Base-by-base conservation (phyloP, 257 asterid species). In the Parsonsia alboflavescens region DNA sequence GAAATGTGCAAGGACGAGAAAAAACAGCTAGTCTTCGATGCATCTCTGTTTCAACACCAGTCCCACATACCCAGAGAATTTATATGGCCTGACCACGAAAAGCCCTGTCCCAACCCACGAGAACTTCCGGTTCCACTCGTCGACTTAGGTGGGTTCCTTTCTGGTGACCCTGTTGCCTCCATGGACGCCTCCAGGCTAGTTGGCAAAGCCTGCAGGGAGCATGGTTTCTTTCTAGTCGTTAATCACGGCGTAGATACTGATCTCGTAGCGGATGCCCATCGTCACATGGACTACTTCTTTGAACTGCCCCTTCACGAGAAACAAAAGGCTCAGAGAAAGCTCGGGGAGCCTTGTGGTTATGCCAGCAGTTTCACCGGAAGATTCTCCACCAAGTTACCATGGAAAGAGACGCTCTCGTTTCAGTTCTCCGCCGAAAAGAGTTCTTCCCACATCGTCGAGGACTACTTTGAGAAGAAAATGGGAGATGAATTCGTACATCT, bases 351-450 rank as follows among this genome's bases (percentile, higher is more conserved):
- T 62, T 88, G 96, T 68, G 98, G 98, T 42, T 91, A 93, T 70
- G 95, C 98, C 5, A 93, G 97, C 54, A 91, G 97, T 84, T 91
- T 93, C 86, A 89, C 95, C 0, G 97, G 97, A 6, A 46, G 98
- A 21, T 93, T 93, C 81, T 88, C 96, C 6, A 82, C 97, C 46
- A 93, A 93, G 84, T 85, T 93, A 5, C 98, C 98, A 0, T 93
- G 98, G 98, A 93, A 93, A 82, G 98, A 93, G 76, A 93, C 98
- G 1, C 92, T 93, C 44, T 93, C 98, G 4, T 89, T 93, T 26
- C 87, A 79, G 10, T 93, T 85, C 83, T 85, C 90, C 0, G 81
- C 89, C 0, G 64, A 73, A 1, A 49, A 70, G 44, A 68, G 54
- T 63, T 75, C 89, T 0, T 81, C 89, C 22, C 76, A 75, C 82